Base-by-base conservation (phyloP, 192 early-diverging fungal genomes). In the Diversispora eburnea region DNA sequence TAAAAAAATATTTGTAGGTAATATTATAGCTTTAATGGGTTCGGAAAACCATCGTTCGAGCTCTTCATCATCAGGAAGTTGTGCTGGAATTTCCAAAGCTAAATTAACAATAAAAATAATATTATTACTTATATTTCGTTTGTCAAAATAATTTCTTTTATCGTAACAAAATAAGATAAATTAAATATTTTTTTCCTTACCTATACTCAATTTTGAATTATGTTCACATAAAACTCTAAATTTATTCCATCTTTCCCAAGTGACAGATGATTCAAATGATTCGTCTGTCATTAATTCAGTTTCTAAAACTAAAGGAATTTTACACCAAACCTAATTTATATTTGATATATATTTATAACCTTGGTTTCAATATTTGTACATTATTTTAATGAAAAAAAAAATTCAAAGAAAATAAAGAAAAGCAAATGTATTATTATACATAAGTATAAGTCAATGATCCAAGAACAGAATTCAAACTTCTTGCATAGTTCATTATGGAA, bases 21-120 rank as follows among this genome's bases (percentile, higher is more conserved):
- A 54, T 49, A 94, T 84, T 4, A 97, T 81, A 2, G 84, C 77
- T 68, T 88, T 86, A 19, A 99, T 81, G 0, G 98, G 98, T 74
- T 98, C 96, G 3, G 95, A 91, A 13, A 88, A 77, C 98, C 98
- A 99, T 58, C 81, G 82, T 10, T 84, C 80, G 33, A 82, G 76
- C 8, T 80, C 45, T 39, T 75, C 60, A 13, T 80, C 79, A 20
- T 80, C 77, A 8, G 87, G 88, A 17, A 90, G 73, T 4, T 89
- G 73, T 0, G 82, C 72, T 0, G 80, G 77, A 5, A 89, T 33
- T 62, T 88, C 84, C 65, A 96, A 76, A 13, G 91, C 91, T 67
- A 86, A 33, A 33, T 33, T 33, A 33, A 33, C 25, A 33, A 33
- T 33, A 33, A 33, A 0, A 33, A 33, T 33, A 33, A 33, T 33